phyloP scores from a whole-genome alignment of 805 yeast genomes.

The Candida yuanshanica region DNA sequence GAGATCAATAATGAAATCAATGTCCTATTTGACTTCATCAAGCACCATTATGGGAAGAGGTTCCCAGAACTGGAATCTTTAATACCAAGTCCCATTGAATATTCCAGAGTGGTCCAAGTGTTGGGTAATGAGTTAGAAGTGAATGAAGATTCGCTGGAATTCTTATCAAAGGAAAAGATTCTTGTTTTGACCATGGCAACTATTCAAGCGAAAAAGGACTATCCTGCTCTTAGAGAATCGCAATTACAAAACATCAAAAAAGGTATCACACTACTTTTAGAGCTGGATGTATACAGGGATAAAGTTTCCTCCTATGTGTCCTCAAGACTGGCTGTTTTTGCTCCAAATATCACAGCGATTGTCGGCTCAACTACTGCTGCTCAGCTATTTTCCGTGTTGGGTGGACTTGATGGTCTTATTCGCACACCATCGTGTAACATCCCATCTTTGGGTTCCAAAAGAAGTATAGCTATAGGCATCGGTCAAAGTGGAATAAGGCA shows the following conservation, averaged over 20 bases:
- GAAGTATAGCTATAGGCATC: slow-evolving; percentile 32
- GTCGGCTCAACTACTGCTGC: slow-evolving; percentile 72
- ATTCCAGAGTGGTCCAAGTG: slow-evolving; percentile 43
- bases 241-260: slow-evolving; percentile 34
- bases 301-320: slow-evolving; percentile 51
- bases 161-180: slow-evolving; percentile 57
- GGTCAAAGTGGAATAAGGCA: slow-evolving; percentile 47
- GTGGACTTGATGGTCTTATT: slow-evolving; percentile 63
- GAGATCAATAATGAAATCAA: slow-evolving; percentile 51
- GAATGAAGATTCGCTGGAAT: slow-evolving; percentile 20
- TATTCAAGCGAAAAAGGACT: slow-evolving; percentile 36
- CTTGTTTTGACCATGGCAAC: slow-evolving; percentile 74
- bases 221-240: slow-evolving; percentile 23
- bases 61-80: slow-evolving; percentile 70
- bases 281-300: slow-evolving; percentile 37
- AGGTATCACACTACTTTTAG: slow-evolving; percentile 43
- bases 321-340: slow-evolving; percentile 47
- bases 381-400: slow-evolving; percentile 60
- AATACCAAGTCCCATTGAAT: slow-evolving; percentile 56
- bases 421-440: slow-evolving; percentile 78
- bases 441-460: slow-evolving; percentile 65
- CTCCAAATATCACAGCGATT: slow-evolving; percentile 75
- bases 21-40: slow-evolving; percentile 42
- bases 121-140: slow-evolving; percentile 44
- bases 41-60: slow-evolving; percentile 46